These are phyloP conservation scores for Neopestalotiopsis sp. DNA, from an alignment of 2,329 filamentous ascomycete species.

Conservation along the genomic window DNA sequence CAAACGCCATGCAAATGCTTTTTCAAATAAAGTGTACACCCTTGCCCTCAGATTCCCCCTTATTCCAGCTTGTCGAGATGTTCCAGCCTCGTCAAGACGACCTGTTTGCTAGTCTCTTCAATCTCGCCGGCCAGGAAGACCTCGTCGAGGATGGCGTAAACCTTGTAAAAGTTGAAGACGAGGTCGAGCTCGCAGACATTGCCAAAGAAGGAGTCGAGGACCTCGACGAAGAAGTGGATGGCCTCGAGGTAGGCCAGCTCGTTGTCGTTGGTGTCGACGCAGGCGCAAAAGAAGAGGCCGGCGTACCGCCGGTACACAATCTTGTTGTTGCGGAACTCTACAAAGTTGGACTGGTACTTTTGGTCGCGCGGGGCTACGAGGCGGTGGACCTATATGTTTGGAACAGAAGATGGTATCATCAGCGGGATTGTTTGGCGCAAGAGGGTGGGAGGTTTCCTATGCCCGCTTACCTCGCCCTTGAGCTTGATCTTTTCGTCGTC, in stretches of 20 bases:
- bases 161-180: conserved; percentile 81
- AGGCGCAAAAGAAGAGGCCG: conserved; percentile 98
- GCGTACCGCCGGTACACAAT: conserved; percentile 98
- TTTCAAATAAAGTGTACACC: not conserved
- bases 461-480: conserved; percentile 81
- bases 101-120: conserved; percentile 98
- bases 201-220: conserved; percentile 97
- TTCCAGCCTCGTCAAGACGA: conserved; percentile 90
- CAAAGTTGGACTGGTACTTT: conserved; percentile 99
- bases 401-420: too few relatives aligned
- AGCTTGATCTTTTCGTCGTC: conserved; percentile 99
- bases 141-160: conserved; percentile 98
- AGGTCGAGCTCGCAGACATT: conserved; percentile 98
- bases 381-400: conserved; percentile 75
- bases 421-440: conserved; percentile 9
- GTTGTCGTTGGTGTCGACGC: conserved; percentile 98
- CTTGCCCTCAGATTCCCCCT: not conserved
- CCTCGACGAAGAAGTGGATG: conserved; percentile 99
- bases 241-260: conserved; percentile 96
- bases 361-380: conserved; percentile 97
- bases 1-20: conserved; percentile 17
- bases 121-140: conserved; percentile 98
- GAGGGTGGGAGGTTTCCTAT: not conserved
- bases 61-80: conserved; percentile 96
- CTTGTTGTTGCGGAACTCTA: conserved; percentile 94